Evolutionary conservation across 1,284 basidiomycete species (phyloP), one percentile per base, ranked within the genome.

Genomic region (Porodaedalea pini): DNA sequence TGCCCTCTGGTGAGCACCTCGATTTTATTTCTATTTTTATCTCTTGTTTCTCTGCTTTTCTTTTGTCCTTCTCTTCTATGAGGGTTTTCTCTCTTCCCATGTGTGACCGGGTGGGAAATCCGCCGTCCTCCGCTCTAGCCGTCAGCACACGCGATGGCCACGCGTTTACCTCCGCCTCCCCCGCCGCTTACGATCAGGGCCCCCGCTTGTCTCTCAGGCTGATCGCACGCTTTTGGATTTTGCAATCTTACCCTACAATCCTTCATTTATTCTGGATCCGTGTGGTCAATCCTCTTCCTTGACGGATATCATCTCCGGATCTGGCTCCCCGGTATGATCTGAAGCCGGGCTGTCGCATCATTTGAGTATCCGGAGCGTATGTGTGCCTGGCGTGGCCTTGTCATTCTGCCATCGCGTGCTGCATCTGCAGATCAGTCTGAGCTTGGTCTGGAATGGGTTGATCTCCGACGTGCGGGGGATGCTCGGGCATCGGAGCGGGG

Each of bases 1-100:
- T 60, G 21, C 59, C 59, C 13, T 57, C 55, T 48, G 59, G 59
- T 60, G 50, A 60, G 59, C 25, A 19, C 15, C n/a, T 48, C n/a
- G 41, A 7, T 21, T 36, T 50, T 27, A 6, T 44, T 47, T 48
- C 19, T 48, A 19, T 27, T 48, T 23, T 29, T 48, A 5, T 48
- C 23, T 48, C 13, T 34, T 34, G 15, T 43, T 43, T 51, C n/a
- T 51, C 31, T 23, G 11, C 31, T n/a, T 23, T 23, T 19, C 10
- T 23, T n/a, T 34, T 36, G 17, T 27, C 32, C 23, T 36, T 37
- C 36, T 36, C 19, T 13, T 32, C 31, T 43, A 8, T 43, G n/a
- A n/a, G 41, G 17, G 41, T 6, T 6, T 34, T 34, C n/a, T 34
- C 32, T 6, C 13, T 34, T 34, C 6, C 32, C 25, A 15, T 47